These are phyloP conservation scores for Juncus effusus DNA, from an alignment of 176 grass and related monocot species.

Conservation along the genomic window DNA sequence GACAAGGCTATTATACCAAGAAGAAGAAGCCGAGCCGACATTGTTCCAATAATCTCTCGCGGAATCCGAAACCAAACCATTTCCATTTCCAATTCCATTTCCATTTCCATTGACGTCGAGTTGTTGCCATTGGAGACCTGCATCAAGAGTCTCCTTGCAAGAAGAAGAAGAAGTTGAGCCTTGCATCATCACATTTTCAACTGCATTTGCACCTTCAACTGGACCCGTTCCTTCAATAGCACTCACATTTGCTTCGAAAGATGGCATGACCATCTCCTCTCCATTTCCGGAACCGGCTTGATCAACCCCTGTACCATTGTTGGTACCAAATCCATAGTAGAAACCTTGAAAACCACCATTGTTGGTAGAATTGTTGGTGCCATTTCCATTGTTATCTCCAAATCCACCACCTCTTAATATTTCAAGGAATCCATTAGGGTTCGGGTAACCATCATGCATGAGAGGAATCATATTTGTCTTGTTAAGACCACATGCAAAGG, in stretches of 20 bases:
- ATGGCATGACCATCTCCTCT: neutral
- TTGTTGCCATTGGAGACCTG: slow-evolving; percentile 10
- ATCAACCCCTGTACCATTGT: neutral
- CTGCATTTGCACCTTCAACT: slow-evolving; percentile 7
- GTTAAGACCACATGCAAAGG: slow-evolving; percentile 22
- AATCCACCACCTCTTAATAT: slow-evolving; percentile 23
- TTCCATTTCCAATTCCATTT: neutral
- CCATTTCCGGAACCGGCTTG: neutral
- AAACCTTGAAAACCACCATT: slow-evolving; percentile 16
- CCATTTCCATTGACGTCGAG: slow-evolving; percentile 4
- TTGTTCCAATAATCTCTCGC: slow-evolving; percentile 18
- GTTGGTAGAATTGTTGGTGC: neutral
- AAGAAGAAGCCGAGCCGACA: slow-evolving; percentile 12
- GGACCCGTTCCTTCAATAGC: slow-evolving; percentile 8
- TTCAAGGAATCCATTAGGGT: slow-evolving; percentile 18
- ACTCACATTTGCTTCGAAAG: slow-evolving; percentile 12
- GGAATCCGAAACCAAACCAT: slow-evolving; percentile 4
- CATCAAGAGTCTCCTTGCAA: slow-evolving; percentile 11
- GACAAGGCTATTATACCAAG: slow-evolving; percentile 19
- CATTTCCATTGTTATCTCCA: slow-evolving; percentile 15
- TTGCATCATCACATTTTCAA: slow-evolving; percentile 19
- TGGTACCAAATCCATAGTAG: slow-evolving; percentile 22
- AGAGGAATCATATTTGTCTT: slow-evolving; percentile 15
- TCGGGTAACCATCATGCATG: slow-evolving; percentile 14
- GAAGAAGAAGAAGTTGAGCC: neutral